Conservation (phyloP, 768 basidiomycete species). For the Austroboletus festivus region DNA sequence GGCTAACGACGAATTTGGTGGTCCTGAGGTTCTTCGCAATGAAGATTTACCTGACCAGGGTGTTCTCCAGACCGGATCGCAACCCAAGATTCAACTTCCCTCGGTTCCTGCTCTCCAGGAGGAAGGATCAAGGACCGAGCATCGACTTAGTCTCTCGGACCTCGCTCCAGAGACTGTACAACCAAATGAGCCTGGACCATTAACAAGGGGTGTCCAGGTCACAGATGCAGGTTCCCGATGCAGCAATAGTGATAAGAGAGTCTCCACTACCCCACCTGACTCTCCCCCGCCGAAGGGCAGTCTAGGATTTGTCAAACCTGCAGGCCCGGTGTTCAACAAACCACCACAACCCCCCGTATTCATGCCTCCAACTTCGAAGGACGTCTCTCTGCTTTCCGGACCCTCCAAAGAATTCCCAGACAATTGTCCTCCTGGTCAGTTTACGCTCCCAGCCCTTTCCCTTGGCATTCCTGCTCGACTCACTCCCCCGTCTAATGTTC, state of each 20-base stretch:
- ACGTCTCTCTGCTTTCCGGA: conserved; percentile 3
- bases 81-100: background rate
- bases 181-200: conserved; percentile 12
- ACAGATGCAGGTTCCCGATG: conserved; percentile 5
- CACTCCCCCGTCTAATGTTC: conserved; percentile 26
- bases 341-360: conserved; percentile 33
- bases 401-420: conserved; percentile 31
- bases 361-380: conserved; percentile 23
- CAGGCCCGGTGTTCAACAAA: conserved; percentile 60
- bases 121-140: conserved; percentile 21
- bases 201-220: conserved; percentile 15
- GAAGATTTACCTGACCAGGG: conserved; percentile 9
- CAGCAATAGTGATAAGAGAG: conserved; percentile 33
- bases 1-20: conserved; percentile 34
- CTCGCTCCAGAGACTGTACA: conserved; percentile 43
- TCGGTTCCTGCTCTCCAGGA: background rate
- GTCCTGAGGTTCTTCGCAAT: conserved; percentile 27
- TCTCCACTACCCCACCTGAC: conserved; percentile 55
- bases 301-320: conserved; percentile 31
- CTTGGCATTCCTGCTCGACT: conserved; percentile 41
- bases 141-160: conserved; percentile 59
- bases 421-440: conserved; percentile 37
- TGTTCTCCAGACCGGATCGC: background rate
- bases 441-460: conserved; percentile 45
- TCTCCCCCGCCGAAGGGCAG: conserved; percentile 43